phyloP scores from a whole-genome alignment of 495 filamentous ascomycete species.

The Penicillium maclennaniae region DNA sequence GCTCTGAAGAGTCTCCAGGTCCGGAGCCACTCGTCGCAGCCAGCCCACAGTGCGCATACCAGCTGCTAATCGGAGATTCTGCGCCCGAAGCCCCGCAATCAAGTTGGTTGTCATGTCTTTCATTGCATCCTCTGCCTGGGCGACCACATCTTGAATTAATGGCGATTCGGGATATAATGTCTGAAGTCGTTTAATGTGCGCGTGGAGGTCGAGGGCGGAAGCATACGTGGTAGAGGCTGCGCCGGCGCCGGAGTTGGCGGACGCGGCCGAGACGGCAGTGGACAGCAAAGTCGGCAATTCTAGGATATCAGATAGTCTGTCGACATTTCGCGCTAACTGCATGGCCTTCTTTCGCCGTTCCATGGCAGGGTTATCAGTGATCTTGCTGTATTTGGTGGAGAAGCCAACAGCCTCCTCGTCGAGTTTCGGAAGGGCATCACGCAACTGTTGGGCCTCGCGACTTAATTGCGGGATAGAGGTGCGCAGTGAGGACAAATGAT shows the following conservation, averaged over 20 bases:
- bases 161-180: slow-evolving; percentile 75
- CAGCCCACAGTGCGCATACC: slow-evolving; percentile 91
- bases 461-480: slow-evolving; percentile 64
- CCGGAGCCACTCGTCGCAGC: slow-evolving; percentile 81
- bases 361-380: slow-evolving; percentile 69
- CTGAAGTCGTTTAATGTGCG: slow-evolving; percentile 87
- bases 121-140: slow-evolving; percentile 84
- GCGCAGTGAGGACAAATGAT: slow-evolving; percentile 68
- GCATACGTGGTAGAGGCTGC: slow-evolving; percentile 73
- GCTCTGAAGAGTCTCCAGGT: slow-evolving; percentile 54
- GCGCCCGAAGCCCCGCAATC: slow-evolving; percentile 69
- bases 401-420: slow-evolving; percentile 77
- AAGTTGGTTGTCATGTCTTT: slow-evolving; percentile 83
- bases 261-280: slow-evolving; percentile 62
- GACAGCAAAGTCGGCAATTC: slow-evolving; percentile 85
- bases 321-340: slow-evolving; percentile 83
- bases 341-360: slow-evolving; percentile 76
- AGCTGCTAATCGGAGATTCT: slow-evolving; percentile 80
- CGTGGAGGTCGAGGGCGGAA: slow-evolving; percentile 83
- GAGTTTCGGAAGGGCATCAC: slow-evolving; percentile 68
- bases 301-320: slow-evolving; percentile 84
- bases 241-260: slow-evolving; percentile 43
- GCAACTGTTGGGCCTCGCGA: slow-evolving; percentile 59
- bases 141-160: slow-evolving; percentile 66
- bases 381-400: slow-evolving; percentile 74